These are phyloP conservation scores for Hortaea werneckii DNA, from an alignment of 2,329 filamentous ascomycete genomes.

Conservation along the genomic window DNA sequence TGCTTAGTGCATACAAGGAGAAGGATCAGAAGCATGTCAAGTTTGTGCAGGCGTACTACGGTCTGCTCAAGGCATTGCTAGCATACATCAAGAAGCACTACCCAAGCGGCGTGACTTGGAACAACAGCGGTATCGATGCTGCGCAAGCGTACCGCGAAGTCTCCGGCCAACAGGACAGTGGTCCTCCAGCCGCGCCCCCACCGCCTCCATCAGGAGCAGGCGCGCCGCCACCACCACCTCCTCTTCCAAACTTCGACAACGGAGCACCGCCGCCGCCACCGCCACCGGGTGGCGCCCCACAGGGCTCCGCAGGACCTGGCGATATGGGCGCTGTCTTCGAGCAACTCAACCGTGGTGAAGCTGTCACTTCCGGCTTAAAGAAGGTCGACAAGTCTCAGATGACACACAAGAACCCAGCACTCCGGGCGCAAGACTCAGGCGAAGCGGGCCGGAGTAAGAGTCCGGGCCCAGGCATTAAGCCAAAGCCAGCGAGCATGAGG, in stretches of 20 bases:
- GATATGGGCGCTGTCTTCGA: constrained; percentile 85
- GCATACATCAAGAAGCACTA: constrained; percentile 81
- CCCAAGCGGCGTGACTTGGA: constrained; percentile 74
- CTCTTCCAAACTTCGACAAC: constrained; percentile 31
- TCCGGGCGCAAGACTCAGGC: constrained; percentile 65
- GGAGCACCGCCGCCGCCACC: constrained; percentile 49
- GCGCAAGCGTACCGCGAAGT: constrained; percentile 56
- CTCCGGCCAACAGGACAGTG: neutral
- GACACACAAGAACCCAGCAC: constrained; percentile 94
- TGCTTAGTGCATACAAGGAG: constrained; percentile 83
- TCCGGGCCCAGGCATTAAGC: constrained; percentile 67
- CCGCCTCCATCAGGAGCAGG: constrained; percentile 5
- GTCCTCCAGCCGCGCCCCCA: constrained; percentile 8
- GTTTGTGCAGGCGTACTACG: constrained; percentile 89
- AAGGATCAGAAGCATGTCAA: constrained; percentile 72
- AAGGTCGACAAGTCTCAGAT: constrained; percentile 94
- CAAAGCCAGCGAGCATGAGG: constrained; percentile 40
- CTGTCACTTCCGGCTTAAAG: constrained; percentile 77
- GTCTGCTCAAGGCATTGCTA: constrained; percentile 72
- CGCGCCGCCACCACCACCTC: constrained; percentile 51
- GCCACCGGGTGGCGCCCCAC: constrained; percentile 42
- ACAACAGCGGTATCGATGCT: constrained; percentile 61
- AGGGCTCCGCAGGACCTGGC: constrained; percentile 34
- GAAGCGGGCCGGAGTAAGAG: constrained; percentile 60
- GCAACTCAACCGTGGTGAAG: constrained; percentile 77